Base-by-base conservation (phyloP, 1,139 yeast species). In the Geotrichum klebahnii region DNA sequence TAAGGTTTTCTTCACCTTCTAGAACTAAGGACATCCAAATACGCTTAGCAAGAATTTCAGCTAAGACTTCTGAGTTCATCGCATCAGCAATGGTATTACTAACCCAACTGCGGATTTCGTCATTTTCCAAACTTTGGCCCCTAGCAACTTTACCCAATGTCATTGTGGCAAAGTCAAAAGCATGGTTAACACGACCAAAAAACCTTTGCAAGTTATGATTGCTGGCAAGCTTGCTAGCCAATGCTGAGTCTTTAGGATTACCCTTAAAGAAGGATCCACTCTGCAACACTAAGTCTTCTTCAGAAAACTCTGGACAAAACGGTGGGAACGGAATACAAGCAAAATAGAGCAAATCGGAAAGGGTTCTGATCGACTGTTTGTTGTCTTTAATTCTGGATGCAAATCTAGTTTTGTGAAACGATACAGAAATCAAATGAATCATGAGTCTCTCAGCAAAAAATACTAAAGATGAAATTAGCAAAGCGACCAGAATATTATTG, bases 1-100 rank as follows among this genome's bases (percentile, higher is more conserved):
- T 57, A 41, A 71, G 56, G 17, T 58, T 59, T 6, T 66, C 70
- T 2, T 69, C 61, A 48, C 66, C 72, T 50, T 70, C 75, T 47
- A 68, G 60, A 9, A 71, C 74, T 41, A 71, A 58, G 6, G 73
- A 66, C 57, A 68, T 65, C 75, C 75, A 71, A 49, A 71, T 68
- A 36, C 75, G 65, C 39, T 60, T 55, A 3, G 72, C 74, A 46
- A 71, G 59, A 9, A 64, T 61, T 40, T 64, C 67, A 1, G 71
- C 57, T 3, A 65, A 53, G 5, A 48, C 51, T 43, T 60, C 59
- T 46, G 64, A 62, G 23, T 59, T 60, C 55, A 71, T 60, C 1
- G 73, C 69, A 29, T 67, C 66, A 24, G 67, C 56, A 9, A 71
- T 73, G n/a, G 62, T 59, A 46, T 58, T 59, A 36, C 60, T 61